A percentile compares a stretch with the other conserved stretches of the same genome.
phyloP scores from a whole-genome alignment of 2,329 filamentous ascomycete genomes.

The Coniella vitis region DNA sequence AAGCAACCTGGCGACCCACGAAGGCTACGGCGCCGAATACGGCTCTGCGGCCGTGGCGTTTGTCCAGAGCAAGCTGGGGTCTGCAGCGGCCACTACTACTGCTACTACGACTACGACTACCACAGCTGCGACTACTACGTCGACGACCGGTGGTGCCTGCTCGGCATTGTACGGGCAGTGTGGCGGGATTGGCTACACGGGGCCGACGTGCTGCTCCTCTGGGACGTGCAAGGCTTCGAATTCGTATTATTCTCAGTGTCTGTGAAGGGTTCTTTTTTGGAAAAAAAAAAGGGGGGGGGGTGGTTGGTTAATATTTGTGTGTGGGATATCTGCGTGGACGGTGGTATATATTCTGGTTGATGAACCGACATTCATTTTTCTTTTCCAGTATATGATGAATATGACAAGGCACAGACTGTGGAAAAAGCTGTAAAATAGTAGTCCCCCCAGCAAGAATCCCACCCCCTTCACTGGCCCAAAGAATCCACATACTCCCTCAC shows the following conservation, averaged over 20 bases:
- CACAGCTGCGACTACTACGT: conserved; percentile 3
- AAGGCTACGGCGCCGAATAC: conserved; percentile 58
- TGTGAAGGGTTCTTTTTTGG: no score
- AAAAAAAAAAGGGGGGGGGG: no score
- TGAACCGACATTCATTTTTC: neutral
- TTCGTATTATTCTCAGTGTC: conserved; percentile 13
- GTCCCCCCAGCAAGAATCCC: no score
- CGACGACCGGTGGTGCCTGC: conserved; percentile 18
- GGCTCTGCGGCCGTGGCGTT: conserved; percentile 53
- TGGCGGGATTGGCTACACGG: conserved; percentile 27
- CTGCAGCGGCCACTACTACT: neutral
- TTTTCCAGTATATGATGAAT: neutral
- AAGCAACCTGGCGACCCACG: conserved; percentile 51
- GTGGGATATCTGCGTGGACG: neutral
- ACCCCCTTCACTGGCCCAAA: neutral
- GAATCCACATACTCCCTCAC: conserved; percentile 14
- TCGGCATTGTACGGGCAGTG: conserved; percentile 27
- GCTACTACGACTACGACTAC: neutral
- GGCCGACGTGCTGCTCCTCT: conserved; percentile 27
- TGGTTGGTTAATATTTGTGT: neutral
- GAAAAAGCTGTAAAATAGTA: neutral
- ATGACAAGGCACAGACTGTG: neutral
- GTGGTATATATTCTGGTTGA: neutral
- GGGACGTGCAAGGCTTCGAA: conserved; percentile 27
- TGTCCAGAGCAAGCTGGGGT: conserved; percentile 35